Base-by-base conservation (phyloP, 169 alveolate species). In the Condylostoma magnum region DNA sequence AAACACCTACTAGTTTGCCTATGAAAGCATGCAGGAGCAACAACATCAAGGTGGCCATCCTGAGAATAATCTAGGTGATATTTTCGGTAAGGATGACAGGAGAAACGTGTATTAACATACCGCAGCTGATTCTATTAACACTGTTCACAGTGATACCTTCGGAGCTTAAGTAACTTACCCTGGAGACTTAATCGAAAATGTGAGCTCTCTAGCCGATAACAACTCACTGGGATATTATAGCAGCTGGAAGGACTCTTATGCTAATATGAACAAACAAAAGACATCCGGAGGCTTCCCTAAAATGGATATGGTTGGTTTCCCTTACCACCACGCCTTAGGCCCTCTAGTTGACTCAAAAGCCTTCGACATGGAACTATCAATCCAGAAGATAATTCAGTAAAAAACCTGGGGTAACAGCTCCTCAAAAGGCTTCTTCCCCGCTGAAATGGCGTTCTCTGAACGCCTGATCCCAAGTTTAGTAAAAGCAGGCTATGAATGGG, bases 371-470 rank as follows among this genome's bases (percentile, higher is more conserved):
- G 71, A 60, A 18, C 22, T 60, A 8, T n/a, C 27, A 27, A 60
- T 60, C 33, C 46, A 28, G 30, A 12, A 60, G 28, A 41, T 60
- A n/a, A 31, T n/a, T 12, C 15, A 6, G 10, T n/a, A 60, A 2
- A 60, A 60, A 15, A 12, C 57, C 33, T 60, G 25, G 31, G 71
- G 71, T 15, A 15, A 15, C 18, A 48, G 67, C 6, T 25, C 10
- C 8, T 37, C 57, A 8, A 41, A 60, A 60, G 71, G 71, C 15
- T 60, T 60, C 30, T 60, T 60, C 71, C 71, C 71, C 1, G 58
- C 71, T 10, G 71, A 60, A 60, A 60, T 60, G 71, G 71, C 71
- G 15, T 60, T 60, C 43, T 18, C 46, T 60, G 71, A 60, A 41
- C 36, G 41, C 0, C 58, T 60, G 25, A 60, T 60, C 27, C 71